phyloP scores from a whole-genome alignment of 2,329 filamentous ascomycete genomes.

The Chrysosporium keratinophilum region DNA sequence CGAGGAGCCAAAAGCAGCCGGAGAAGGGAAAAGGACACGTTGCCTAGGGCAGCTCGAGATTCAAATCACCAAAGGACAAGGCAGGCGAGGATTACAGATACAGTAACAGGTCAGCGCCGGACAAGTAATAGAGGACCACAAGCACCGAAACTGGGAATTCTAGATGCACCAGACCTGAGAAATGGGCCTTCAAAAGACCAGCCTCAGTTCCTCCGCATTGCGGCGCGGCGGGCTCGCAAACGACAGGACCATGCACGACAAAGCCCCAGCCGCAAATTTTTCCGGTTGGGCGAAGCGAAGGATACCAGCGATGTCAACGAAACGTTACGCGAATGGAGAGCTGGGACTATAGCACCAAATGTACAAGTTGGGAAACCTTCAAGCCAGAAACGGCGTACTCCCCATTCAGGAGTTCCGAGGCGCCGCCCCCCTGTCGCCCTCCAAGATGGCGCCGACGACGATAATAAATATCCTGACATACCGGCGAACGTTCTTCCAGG shows the following conservation, averaged over 20 bases:
- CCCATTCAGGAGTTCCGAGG: background rate
- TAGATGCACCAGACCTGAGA: conserved; percentile 40
- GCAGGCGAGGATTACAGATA: conserved; percentile 31
- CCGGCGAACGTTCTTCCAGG: background rate
- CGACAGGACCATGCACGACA: conserved; percentile 41
- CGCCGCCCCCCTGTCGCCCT: background rate
- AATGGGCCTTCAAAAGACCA: conserved; percentile 24
- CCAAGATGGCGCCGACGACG: background rate
- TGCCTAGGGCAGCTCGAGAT: background rate
- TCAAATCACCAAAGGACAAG: conserved; percentile 18
- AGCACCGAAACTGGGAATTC: conserved; percentile 37
- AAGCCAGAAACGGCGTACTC: background rate
- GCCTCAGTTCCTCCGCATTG: conserved; percentile 48
- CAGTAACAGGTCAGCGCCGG: conserved; percentile 19
- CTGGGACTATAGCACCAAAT: conserved; percentile 32
- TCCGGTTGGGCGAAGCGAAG: conserved; percentile 41
- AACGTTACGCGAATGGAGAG: conserved; percentile 43
- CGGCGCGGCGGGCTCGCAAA: conserved; percentile 43
- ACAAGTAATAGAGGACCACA: conserved; percentile 20
- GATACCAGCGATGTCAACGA: conserved; percentile 48
- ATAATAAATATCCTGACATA: background rate
- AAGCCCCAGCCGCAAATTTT: conserved; percentile 43
- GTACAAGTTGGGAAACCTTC: background rate
- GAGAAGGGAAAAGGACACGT: conserved; percentile 13
- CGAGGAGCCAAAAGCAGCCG: background rate